These are phyloP conservation scores for Kuraishia cidri DNA, from an alignment of 805 yeast genomes.

Conservation along the genomic window DNA sequence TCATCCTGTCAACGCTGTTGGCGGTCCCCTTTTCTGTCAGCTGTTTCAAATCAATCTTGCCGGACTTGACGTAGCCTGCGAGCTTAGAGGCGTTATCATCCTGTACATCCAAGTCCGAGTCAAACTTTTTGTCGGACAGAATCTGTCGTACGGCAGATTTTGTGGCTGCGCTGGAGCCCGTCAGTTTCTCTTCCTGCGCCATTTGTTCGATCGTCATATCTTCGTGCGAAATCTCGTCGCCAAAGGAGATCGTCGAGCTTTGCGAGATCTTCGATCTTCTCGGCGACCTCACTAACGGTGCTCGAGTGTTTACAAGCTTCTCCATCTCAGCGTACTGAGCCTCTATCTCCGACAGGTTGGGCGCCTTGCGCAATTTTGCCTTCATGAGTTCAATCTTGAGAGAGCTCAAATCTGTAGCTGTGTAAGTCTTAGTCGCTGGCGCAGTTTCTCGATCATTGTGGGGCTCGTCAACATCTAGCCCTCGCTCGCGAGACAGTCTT, in stretches of 20 bases:
- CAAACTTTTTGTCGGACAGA: constrained; percentile 24
- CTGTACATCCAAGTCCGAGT: constrained; percentile 30
- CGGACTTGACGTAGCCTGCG: constrained; percentile 19
- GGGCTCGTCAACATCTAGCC: constrained; percentile 5
- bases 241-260: neutral
- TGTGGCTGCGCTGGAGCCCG: constrained; percentile 1
- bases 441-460: no score
- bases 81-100: constrained; percentile 30
- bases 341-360: constrained; percentile 15
- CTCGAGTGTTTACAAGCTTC: constrained; percentile 1
- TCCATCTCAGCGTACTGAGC: constrained; percentile 11
- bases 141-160: constrained; percentile 22
- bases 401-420: constrained; percentile 5
- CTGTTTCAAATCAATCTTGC: constrained; percentile 10
- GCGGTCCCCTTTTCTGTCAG: constrained; percentile 16
- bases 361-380: constrained; percentile 19
- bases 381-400: constrained; percentile 21
- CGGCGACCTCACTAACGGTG: no score
- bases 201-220: constrained; percentile 21
- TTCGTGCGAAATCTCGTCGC: constrained; percentile 6
- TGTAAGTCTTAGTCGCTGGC: neutral
- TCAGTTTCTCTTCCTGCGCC: constrained; percentile 20
- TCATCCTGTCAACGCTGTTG: constrained; percentile 14
- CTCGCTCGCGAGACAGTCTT: constrained; percentile 10
- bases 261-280: neutral